A percentile compares a stretch with the other conserved stretches of the same genome.
phyloP scores from a whole-genome alignment of 1,284 basidiomycete species.

The Sphagnurus paluster region DNA sequence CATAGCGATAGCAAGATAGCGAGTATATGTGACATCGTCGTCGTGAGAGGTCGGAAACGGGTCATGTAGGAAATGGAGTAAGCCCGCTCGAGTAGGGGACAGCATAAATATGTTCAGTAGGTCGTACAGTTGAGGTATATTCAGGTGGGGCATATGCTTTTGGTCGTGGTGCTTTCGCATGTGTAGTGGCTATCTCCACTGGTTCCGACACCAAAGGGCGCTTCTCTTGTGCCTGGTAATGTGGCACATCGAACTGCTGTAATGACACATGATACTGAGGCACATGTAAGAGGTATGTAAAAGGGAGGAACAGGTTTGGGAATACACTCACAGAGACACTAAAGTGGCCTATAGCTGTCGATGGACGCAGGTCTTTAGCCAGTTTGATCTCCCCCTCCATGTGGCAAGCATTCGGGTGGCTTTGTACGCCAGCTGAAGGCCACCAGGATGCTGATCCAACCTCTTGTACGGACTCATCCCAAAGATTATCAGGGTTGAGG shows the following conservation, averaged over 20 bases:
- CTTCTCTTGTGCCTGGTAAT: constrained; percentile 35
- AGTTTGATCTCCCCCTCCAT: constrained; percentile 52
- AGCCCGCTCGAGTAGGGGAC: constrained; percentile 1
- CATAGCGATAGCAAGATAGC: constrained; percentile 10
- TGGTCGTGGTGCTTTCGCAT: constrained; percentile 40
- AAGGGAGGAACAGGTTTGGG: constrained; percentile 1
- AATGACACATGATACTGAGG: constrained; percentile 43
- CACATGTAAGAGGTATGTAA: neutral
- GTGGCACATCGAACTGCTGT: constrained; percentile 39
- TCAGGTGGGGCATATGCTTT: constrained; percentile 42
- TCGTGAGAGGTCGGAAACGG: neutral
- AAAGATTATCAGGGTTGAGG: constrained; percentile 38
- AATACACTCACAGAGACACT: constrained; percentile 42
- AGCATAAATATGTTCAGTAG: constrained; percentile 27
- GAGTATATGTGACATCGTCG: neutral
- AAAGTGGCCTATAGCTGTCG: constrained; percentile 47
- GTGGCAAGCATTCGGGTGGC: constrained; percentile 30
- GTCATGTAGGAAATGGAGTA: too few species aligned
- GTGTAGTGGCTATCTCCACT: constrained; percentile 46
- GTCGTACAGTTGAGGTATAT: constrained; percentile 34
- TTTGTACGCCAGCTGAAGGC: constrained; percentile 33
- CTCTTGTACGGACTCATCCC: constrained; percentile 41
- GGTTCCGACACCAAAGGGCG: constrained; percentile 39
- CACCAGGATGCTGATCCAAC: constrained; percentile 46
- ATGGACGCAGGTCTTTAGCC: constrained; percentile 46